Conservation (phyloP, 2,329 filamentous ascomycete species). For the Fusarium sp. region DNA sequence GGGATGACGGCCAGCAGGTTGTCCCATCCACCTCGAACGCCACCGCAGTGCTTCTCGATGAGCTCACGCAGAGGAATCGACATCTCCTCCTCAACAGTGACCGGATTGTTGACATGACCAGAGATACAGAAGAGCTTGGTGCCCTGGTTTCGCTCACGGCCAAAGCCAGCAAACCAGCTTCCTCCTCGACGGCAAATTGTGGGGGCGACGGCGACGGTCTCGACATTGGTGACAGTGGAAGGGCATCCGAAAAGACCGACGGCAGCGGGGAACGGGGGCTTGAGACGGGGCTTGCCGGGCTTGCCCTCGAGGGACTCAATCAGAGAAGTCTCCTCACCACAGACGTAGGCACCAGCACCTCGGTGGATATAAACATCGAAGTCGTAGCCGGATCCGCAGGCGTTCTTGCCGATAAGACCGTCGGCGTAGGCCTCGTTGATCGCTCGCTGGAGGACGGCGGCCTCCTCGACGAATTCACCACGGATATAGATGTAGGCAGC, state of each 20-base stretch:
- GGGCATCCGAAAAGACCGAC: constrained; percentile 99
- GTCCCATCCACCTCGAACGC: constrained; percentile 97
- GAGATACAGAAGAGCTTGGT: constrained; percentile 99
- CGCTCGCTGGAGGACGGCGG: constrained; percentile 90
- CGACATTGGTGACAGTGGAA: constrained; percentile 97
- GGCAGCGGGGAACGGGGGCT: constrained; percentile 97
- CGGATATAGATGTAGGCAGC: constrained; percentile 99
- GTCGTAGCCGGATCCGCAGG: constrained; percentile 96
- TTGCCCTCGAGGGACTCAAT: constrained; percentile 99
- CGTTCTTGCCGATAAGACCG: constrained; percentile 97
- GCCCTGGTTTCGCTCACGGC: constrained; percentile 94
- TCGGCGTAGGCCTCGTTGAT: constrained; percentile 98
- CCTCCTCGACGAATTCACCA: constrained; percentile 97
- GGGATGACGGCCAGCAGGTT: constrained; percentile 96
- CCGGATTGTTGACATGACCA: constrained; percentile 98
- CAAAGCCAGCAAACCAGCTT: constrained; percentile 94
- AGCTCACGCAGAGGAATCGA: constrained; percentile 95
- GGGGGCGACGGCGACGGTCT: constrained; percentile 94
- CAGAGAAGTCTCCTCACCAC: constrained; percentile 96
- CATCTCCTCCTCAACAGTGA: constrained; percentile 99
- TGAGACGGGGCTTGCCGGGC: constrained; percentile 97
- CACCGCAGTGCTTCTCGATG: constrained; percentile 98
- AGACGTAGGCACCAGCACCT: constrained; percentile 97
- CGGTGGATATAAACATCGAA: constrained; percentile 98
- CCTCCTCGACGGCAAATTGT: constrained; percentile 95